Evolutionary conservation across 169 alveolate genomes (phyloP).

Genomic region (Plasmodium blacklocki): DNA sequence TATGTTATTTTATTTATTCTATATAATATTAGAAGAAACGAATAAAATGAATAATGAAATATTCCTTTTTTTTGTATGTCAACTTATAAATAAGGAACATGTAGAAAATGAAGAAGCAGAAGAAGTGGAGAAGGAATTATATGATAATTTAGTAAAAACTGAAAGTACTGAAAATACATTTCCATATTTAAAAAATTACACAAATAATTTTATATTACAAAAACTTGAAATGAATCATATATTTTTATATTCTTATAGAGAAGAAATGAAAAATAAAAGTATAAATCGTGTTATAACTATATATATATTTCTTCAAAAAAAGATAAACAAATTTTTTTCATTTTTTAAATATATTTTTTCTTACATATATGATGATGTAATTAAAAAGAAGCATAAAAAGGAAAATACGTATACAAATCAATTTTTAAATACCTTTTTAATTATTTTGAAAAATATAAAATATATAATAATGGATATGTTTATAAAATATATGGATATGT

Average conservation of each 20-base stretch:
- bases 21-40: constrained; percentile 14
- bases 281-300: constrained; percentile 49
- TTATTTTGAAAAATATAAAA: constrained; percentile 32
- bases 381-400: neutral
- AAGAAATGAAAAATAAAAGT: constrained; percentile 31
- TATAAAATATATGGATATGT: constrained; percentile 34
- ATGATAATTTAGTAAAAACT: neutral
- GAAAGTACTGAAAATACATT: neutral
- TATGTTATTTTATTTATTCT: constrained; percentile 33
- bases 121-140: neutral
- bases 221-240: constrained; percentile 10
- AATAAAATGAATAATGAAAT: constrained; percentile 48
- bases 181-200: neutral
- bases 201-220: neutral
- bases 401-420: neutral
- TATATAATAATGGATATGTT: constrained; percentile 53
- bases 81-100: neutral
- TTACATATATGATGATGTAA: constrained; percentile 40
- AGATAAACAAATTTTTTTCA: constrained; percentile 40
- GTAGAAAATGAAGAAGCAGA: neutral
- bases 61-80: constrained; percentile 59
- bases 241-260: constrained; percentile 16
- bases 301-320: constrained; percentile 48
- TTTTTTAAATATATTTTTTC: constrained; percentile 44
- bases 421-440: neutral